Base-by-base conservation (phyloP, 2,329 filamentous ascomycete species). In the Lecanicillium sp. region DNA sequence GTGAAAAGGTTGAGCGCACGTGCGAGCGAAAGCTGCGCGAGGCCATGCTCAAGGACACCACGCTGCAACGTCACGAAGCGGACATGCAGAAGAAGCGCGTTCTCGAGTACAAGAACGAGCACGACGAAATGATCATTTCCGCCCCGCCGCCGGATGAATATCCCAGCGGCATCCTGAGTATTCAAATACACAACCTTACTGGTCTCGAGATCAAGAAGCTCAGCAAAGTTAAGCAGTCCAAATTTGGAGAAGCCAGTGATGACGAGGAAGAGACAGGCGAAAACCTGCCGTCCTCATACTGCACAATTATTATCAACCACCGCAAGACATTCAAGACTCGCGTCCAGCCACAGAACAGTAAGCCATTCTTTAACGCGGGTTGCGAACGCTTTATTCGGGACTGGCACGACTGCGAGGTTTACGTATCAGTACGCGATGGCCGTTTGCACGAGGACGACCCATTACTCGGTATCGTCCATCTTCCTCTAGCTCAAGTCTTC, bases 321-420 rank as follows among this genome's bases (percentile, higher is more conserved):
- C 75, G 77, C 54, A 87, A 78, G 60, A 69, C 75, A 11, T 90
- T 83, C 67, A 81, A 77, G 56, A 87, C 85, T 2, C 71, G 86
- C 14, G 87, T 85, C 0, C 89, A 90, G 64, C 85, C 86, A 1
- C 87, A 87, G 66, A 88, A 87, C 52, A 75, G 81, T 0, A 87
- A 87, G 56, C 86, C 86, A 0, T 89, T 88, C 63, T 89, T 86
- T 71, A 89, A 89, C 54, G 85, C 86, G 3, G 83, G 83, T 5
- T 86, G 80, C 2, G 86, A 90, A 61, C 76, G 83, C 5, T 87
- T 87, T 53, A 73, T 89, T 32, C 71, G 78, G 11, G 81, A 89
- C 59, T 87, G 84, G 76, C 71, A 70, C 14, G 78, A 74, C 11
- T 76, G 81, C 2, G 84, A 88, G 60, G 70, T 88, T 26, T 82